Base-by-base conservation (phyloP, 139 green algal genomes). In the Desmodesmus armatus region DNA sequence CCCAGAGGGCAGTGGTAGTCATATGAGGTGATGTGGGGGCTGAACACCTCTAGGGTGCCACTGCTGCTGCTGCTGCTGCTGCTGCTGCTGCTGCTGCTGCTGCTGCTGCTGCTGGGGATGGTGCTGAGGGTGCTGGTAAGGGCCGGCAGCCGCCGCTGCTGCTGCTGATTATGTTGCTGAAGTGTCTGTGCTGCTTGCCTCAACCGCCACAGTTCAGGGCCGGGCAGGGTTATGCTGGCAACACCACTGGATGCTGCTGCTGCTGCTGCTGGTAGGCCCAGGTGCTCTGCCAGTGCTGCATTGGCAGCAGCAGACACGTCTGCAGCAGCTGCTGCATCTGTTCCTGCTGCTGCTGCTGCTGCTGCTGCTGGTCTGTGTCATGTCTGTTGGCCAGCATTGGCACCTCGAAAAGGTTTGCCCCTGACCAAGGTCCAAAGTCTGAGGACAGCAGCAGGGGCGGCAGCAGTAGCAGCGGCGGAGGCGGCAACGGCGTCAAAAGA, bases 1-100 rank as follows among this genome's bases (percentile, higher is more conserved):
- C 66, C 78, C 58, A 95, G 87, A 27, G 92, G 91, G 39, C 39
- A 70, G 67, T 91, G 86, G 76, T 95, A 95, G 76, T 95, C 92
- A 60, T 95, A 95, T 15, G 39, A 80, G 3, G 90, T 93, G 49
- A 94, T 87, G 69, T 91, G 83, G 0, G 89, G 85, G 43, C 67
- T 11, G 78, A 87, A 94, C 43, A 79, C 9, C 37, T 82, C 76
- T 3, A 17, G 53, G 11, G 25, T n/a, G 53, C 25, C 19, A 7
- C 21, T 69, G 47, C 37, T 82, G 43, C 78, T 84, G 62, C 73
- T 80, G 73, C 73, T 47, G 73, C 73, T 67, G 31, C 70, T 53
- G 47, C 73, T 47, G 27, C 47, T 80, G 73, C 47, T 37, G 17
- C 78, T 76, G 78, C 63, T 49, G 62, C 53, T 71, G 76, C 40